Conservation (phyloP, 2,329 filamentous ascomycete species). For the Hysterium pulicare region DNA sequence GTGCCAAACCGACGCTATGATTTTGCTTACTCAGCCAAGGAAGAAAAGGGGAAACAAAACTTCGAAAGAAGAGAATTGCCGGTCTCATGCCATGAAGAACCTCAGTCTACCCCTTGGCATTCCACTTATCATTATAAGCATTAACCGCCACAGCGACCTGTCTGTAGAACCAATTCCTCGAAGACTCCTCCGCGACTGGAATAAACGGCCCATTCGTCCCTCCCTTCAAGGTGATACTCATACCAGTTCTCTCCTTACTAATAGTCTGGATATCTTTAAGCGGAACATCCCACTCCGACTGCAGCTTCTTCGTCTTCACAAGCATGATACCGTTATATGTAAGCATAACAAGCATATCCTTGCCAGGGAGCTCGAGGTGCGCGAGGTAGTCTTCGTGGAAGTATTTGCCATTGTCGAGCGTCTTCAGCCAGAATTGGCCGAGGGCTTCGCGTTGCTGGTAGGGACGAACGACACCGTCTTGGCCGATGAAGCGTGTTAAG, state of each 20-base stretch:
- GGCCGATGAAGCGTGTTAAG: conserved; percentile 86
- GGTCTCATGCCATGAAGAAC: too few species aligned
- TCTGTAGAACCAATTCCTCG: conserved; percentile 63
- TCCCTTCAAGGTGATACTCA: conserved; percentile 83
- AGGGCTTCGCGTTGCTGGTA: conserved; percentile 94
- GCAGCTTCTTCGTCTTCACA: conserved; percentile 79
- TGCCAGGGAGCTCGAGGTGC: conserved; percentile 84
- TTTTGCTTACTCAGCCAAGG: too few species aligned
- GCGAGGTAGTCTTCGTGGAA: conserved; percentile 98
- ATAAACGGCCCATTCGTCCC: conserved; percentile 94
- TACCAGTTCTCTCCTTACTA: conserved; percentile 89
- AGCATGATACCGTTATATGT: conserved; percentile 74
- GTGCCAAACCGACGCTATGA: too few species aligned
- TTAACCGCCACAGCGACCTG: conserved; percentile 66
- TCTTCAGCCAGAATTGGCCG: conserved; percentile 98
- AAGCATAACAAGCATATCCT: conserved; percentile 76
- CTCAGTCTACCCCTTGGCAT: conserved; percentile 52
- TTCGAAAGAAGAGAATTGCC: too few species aligned
- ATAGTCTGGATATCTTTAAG: conserved; percentile 97
- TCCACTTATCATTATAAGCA: conserved; percentile 66
- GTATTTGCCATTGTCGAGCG: conserved; percentile 93
- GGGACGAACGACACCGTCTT: conserved; percentile 88
- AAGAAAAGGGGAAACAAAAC: too few species aligned
- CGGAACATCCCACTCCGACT: conserved; percentile 92
- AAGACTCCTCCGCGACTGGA: conserved; percentile 83